Conservation (phyloP, 352 stramenopile species). For the Globisporangium iwayamae region DNA sequence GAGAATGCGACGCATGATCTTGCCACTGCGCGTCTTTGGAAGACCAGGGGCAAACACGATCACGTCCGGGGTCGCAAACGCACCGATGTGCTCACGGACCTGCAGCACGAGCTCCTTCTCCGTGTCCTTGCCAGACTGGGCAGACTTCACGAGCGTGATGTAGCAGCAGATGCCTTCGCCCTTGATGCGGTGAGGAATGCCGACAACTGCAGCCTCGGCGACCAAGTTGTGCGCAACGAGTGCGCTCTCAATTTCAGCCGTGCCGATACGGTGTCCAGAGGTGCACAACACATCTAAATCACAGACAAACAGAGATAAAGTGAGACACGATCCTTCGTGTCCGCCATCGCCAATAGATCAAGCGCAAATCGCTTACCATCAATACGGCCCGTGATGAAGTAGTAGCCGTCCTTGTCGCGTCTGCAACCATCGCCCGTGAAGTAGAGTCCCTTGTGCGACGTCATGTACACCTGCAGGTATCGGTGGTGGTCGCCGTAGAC, state of each 20-base stretch:
- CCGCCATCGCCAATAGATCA: background rate
- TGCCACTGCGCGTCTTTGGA: conserved; percentile 96
- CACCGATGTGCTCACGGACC: conserved; percentile 92
- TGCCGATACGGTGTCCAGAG: conserved; percentile 90
- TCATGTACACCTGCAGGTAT: conserved; percentile 96
- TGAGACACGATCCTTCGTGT: background rate
- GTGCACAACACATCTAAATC: conserved; percentile 93
- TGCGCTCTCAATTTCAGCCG: conserved; percentile 85
- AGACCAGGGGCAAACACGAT: conserved; percentile 91
- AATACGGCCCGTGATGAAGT: conserved; percentile 98
- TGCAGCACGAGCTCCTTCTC: conserved; percentile 69
- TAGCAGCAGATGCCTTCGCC: conserved; percentile 96
- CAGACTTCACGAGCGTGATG: conserved; percentile 88
- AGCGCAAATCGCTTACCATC: conserved; percentile 49
- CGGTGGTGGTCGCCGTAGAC: conserved; percentile 93
- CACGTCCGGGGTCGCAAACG: conserved; percentile 95
- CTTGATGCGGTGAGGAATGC: conserved; percentile 95
- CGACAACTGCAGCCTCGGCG: conserved; percentile 94
- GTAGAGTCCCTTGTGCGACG: conserved; percentile 96
- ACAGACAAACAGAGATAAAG: background rate
- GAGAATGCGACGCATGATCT: conserved; percentile 99
- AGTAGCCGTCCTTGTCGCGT: conserved; percentile 94
- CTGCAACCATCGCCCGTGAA: conserved; percentile 92
- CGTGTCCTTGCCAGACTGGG: conserved; percentile 52
- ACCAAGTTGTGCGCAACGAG: conserved; percentile 92